Conservation (phyloP, 371 early-diverging fungal species). For the Funneliformis caledonium region DNA sequence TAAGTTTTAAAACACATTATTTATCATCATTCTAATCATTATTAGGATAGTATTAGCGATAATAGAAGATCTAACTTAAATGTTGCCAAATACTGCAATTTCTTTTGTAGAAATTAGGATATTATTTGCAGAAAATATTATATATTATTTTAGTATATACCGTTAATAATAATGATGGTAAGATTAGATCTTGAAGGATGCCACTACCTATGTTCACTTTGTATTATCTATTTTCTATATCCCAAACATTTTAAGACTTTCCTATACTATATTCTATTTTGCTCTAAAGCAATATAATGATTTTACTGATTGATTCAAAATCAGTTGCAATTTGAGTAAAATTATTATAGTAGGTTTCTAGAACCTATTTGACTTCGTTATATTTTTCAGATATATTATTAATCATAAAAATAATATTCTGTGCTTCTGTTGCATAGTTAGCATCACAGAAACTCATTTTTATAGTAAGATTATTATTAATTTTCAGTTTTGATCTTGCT, state of each 20-base stretch:
- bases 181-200: constrained; percentile 13
- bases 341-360: constrained; percentile 15
- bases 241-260: too few species aligned
- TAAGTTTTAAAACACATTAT: constrained; percentile 12
- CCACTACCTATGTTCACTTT: not conserved
- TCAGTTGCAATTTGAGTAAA: constrained; percentile 12
- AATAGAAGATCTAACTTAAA: not conserved
- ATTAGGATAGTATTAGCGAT: not conserved
- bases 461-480: constrained; percentile 3
- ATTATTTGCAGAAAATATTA: not conserved
- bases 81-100: constrained; percentile 3
- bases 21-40: constrained; percentile 19
- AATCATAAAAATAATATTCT: not conserved
- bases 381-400: not conserved
- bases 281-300: too few species aligned
- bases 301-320: too few species aligned
- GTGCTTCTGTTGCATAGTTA: not conserved
- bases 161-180: constrained; percentile 7
- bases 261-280: too few species aligned
- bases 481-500: not conserved
- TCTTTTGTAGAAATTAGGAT: constrained; percentile 23
- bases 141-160: not conserved
- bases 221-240: not conserved
- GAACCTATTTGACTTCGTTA: not conserved
- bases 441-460: not conserved